Conservation (phyloP, 176 grass and related monocot genomes). For the Triticum dicoccoides region DNA sequence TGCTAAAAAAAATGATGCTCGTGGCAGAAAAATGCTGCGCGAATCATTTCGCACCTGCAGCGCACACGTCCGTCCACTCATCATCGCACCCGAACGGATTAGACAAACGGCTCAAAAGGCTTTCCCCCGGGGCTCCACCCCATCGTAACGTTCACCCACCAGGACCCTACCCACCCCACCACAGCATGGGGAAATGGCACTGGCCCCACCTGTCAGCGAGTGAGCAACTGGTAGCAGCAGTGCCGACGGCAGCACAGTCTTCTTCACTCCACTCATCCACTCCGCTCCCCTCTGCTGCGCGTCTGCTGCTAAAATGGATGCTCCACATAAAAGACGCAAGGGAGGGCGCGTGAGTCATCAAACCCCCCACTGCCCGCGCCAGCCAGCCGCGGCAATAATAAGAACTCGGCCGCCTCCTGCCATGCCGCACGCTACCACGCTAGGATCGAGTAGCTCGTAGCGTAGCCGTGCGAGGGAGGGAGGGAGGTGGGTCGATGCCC, state of each 20-base stretch:
- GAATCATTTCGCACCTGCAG: slow-evolving; percentile 5
- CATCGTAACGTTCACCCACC: slow-evolving; percentile 5
- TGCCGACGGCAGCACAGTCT: slow-evolving; percentile 14
- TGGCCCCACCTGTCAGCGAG: not conserved
- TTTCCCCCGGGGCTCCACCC: not conserved
- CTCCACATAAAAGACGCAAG: slow-evolving; percentile 27
- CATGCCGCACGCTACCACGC: not conserved
- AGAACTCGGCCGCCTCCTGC: not conserved
- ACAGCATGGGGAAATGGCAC: not conserved
- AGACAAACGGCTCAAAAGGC: slow-evolving; percentile 5
- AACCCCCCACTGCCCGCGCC: not conserved
- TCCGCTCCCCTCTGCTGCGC: not conserved
- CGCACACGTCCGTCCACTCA: slow-evolving; percentile 1
- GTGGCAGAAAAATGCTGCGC: not conserved
- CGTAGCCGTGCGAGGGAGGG: not conserved
- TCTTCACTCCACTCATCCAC: not conserved
- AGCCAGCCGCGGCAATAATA: not conserved
- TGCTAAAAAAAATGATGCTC: not conserved
- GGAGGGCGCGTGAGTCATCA: slow-evolving; percentile 19
- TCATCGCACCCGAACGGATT: slow-evolving; percentile 12
- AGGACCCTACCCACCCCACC: not conserved
- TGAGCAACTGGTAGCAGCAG: not conserved
- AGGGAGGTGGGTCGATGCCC: slow-evolving; percentile 18
- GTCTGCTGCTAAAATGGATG: not conserved
- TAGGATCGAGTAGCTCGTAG: not conserved